Evolutionary conservation across 2,329 filamentous ascomycete genomes (phyloP), one percentile per base, ranked within the genome.

Genomic region (Byssochlamys sp.): DNA sequence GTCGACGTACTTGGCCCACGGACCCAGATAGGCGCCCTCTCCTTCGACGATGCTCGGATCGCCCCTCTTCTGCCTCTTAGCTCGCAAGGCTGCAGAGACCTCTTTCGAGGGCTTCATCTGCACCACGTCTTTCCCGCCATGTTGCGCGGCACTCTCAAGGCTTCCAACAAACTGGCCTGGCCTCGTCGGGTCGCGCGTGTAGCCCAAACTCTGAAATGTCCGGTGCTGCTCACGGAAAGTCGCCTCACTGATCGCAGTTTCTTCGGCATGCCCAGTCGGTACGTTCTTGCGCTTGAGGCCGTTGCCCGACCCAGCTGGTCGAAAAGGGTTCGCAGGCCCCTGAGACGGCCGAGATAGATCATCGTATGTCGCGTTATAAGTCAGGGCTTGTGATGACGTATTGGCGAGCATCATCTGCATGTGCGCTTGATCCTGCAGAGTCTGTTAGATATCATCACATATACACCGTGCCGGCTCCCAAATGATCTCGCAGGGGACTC

Each of bases 221-320:
- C 90, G 87, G 70, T 96, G 91, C 62, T 94, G 91, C 67, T 84
- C 84, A 64, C 90, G 85, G 71, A 99, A 99, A 0, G 89, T 91
- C 62, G 92, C 84, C 68, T 97, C 94, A 72, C 90, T 95, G 62
- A 99, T 84, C 64, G 84, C 89, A 0, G 89, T 91, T 73, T 99
- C 92, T 65, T 94, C 83, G 1, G 94, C 94, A 66, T 84, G 87
- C 10, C 94, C 94, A 0, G 94, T 96, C 10, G 89, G 80, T 1
- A 91, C 81, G 61, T 91, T 92, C 69, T 91, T 92, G 59, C 89
- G 84, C 74, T 91, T 92, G 59, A 85, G 70, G 1, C 75, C 73
- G 53, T 77, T 82, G 24, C 64, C 68, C 12, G 73, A 70, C 19
- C 79, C 73, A 28, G 84, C 80, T 63, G 86, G 80, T 69, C 84